Evolutionary conservation across 768 basidiomycete species (phyloP), one percentile per base, ranked within the genome.

Genomic region (Galerina marginata): DNA sequence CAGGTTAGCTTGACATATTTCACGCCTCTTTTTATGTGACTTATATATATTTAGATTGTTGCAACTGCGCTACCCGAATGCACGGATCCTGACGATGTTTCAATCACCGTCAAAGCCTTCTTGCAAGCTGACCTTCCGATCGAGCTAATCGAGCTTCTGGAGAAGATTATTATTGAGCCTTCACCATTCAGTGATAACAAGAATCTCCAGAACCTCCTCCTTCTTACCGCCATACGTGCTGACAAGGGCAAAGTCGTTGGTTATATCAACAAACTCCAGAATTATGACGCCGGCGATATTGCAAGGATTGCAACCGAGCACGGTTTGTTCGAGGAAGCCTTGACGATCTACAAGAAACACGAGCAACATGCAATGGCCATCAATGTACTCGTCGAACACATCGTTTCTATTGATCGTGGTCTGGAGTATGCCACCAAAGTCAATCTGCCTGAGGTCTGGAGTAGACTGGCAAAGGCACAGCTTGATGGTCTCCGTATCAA

Each of bases 191-290:
- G 90, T 71, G 97, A 99, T 77, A 99, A 99, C 80, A 88, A 87
- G 70, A 98, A 95, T 72, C 83, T 99, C 38, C 96, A 99, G 79
- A 98, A 97, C 74, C 83, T 99, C 57, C 78, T 99, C 56, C 82
- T 99, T 68, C 82, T 99, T 62, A 99, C 97, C 7, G 95, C 97
- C 48, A 93, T 99, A 69, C 92, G 95, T 58, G 92, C 96, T 3
- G 97, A 99, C 78, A 97, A 97, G 79, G 96, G 96, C 71, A 97
- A 98, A 77, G 97, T 99, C 46, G 94, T 98, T 64, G 89, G 90
- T 29, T 99, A 99, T 74, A 98, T 99, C 82, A 94, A 95, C 82
- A 96, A 96, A 75, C 85, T 99, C 36, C 87, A 95, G 73, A 94
- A 96, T 72, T 99, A 98, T 70, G 96, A 99, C 71, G 84, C 89